Evolutionary conservation across 139 green algal species (phyloP), one percentile per base, ranked within the genome.

Genomic region (Axilococcus clingmanii): DNA sequence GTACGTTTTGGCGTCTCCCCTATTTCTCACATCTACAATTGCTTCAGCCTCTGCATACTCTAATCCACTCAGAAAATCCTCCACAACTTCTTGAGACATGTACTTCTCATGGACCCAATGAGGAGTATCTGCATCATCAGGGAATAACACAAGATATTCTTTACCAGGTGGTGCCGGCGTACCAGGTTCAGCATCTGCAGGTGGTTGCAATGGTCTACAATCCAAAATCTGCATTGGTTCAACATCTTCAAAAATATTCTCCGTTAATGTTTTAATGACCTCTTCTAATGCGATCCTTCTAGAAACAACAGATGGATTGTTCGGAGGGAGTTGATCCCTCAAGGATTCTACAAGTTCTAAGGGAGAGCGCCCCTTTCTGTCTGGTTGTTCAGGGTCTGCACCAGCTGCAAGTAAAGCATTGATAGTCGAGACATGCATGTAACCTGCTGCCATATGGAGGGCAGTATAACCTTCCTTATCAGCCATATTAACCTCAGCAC

Each of bases 401-500:
- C 76, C 80, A 0, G 55, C 63, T 41, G 81, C 66, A 7, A 87
- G 57, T 60, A 91, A 74, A 29, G 46, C 64, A 4, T 52, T 45
- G 45, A 89, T 81, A 24, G 57, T 66, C 15, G 40, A 27, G 3
- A 65, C 77, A 65, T 87, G 82, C 45, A 84, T 74, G 66, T 88
- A 87, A 14, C 82, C 75, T 12, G 74, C 68, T 1, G 83, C 81
- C 79, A 93, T 89, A 65, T 93, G 83, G 42, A 93, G 66, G 0
- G 83, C 77, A 3, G 83, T 93, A 70, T 84, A 93, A 80, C 77
- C 83, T 44, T 91, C 83, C 55, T 75, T 79, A 71, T 94, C 84
- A 40, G 70, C 63, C 40, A 87, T 36, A 59, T 90, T 65, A 9
- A 85, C 48, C n/a, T 93, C 81, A 7, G 74, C 76, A 0, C 84